phyloP scores from a whole-genome alignment of 129 eudicot species.

The Ambrosia trifida region DNA sequence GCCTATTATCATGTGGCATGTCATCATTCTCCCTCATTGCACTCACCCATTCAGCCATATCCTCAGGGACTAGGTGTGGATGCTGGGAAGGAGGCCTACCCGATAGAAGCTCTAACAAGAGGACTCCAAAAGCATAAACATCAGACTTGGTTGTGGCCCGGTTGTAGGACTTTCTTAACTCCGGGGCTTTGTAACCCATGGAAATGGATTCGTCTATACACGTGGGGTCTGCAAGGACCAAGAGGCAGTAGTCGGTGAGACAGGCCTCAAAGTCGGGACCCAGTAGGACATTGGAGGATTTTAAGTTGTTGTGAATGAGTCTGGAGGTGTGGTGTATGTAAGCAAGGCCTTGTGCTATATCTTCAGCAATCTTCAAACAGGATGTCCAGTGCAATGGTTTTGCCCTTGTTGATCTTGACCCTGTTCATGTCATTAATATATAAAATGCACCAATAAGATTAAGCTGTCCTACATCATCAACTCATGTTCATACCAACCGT shows the following conservation, averaged over 20 bases:
- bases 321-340: conserved; percentile 88
- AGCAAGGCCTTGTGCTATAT: conserved; percentile 80
- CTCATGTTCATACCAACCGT: too few relatives aligned
- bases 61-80: conserved; percentile 68
- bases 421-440: conserved; percentile 28
- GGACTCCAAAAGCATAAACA: conserved; percentile 77
- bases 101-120: conserved; percentile 76
- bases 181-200: conserved; percentile 71
- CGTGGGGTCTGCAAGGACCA: conserved; percentile 54
- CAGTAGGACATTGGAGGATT: conserved; percentile 77
- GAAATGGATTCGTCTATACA: conserved; percentile 50
- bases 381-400: conserved; percentile 98
- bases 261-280: conserved; percentile 93
- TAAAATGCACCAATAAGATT: too few relatives aligned
- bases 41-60: conserved; percentile 78
- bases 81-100: conserved; percentile 85
- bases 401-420: conserved; percentile 80
- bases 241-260: conserved; percentile 74
- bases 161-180: conserved; percentile 51
- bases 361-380: conserved; percentile 93
- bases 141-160: conserved; percentile 62
- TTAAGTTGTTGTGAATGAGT: conserved; percentile 78
- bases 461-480: too few relatives aligned
- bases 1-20: conserved; percentile 56
- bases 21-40: conserved; percentile 78